phyloP scores from a whole-genome alignment of 257 asterid species.

The Petunia secreta region DNA sequence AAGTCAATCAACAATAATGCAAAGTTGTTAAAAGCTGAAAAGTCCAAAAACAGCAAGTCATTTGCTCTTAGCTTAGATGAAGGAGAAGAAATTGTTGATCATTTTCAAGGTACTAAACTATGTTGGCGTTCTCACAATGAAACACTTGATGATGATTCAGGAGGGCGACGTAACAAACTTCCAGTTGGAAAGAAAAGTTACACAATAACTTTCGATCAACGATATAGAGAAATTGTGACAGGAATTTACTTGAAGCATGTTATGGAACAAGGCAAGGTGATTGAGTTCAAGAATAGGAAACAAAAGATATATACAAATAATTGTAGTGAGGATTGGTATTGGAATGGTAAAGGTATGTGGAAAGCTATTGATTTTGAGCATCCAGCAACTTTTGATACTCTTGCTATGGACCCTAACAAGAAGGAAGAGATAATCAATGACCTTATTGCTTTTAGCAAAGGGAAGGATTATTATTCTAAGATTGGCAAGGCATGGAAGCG shows the following conservation, averaged over 20 bases:
- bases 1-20: no score
- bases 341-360: constrained; percentile 25
- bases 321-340: constrained; percentile 10
- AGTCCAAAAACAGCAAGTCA: no score
- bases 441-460: constrained; percentile 8
- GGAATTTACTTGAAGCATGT: constrained; percentile 1
- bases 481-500: constrained; percentile 24
- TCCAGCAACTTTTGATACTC: constrained; percentile 22
- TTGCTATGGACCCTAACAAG: constrained; percentile 24
- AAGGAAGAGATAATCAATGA: constrained; percentile 15
- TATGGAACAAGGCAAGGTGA: constrained; percentile 10
- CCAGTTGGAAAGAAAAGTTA: constrained; percentile 21
- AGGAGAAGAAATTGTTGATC: no score
- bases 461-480: constrained; percentile 18
- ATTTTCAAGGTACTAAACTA: no score
- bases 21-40: no score
- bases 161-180: background rate
- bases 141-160: no score
- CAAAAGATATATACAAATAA: constrained; percentile 20
- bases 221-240: background rate
- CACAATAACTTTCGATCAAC: background rate
- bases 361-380: constrained; percentile 20
- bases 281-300: constrained; percentile 7
- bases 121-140: no score
- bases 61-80: no score